Base-by-base conservation (phyloP, 306 rosid genomes). In the Cucumis hystrix region DNA sequence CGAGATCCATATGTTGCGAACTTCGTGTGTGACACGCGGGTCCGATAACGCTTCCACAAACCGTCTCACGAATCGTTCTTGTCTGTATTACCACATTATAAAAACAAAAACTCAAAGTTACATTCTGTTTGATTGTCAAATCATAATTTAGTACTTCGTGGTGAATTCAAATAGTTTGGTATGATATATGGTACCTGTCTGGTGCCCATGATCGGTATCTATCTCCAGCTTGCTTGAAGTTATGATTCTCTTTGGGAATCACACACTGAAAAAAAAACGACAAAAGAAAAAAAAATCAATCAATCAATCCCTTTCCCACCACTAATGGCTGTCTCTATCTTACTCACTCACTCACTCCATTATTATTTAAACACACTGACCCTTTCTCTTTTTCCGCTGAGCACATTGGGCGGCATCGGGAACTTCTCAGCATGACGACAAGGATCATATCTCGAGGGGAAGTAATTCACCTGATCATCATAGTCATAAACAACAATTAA, bases 141-240 rank as follows among this genome's bases (percentile, higher is more conserved):
- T 33, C 37, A 0, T 33, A 28, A 28, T 28, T 28, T 28, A 28
- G 3, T 28, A 28, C 3, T 33, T 33, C 3, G 37, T 33, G 37
- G 5, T 33, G 37, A 33, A 33, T 33, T 33, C 4, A 33, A 33
- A 4, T 33, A 39, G 52, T 47, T 12, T 28, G 52, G 52, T 12
- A 23, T 1, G 25, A 23, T 23, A 12, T 10, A 10, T 12, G 17
- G 79, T 82, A 91, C 98, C 98, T 90, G 86, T 94, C 98, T 10
- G 96, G 89, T 28, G 88, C 81, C 86, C 85, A 91, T 63, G 98
- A 82, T 70, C 98, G 79, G 88, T 87, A 91, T 90, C 94, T 89
- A 84, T 91, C 98, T 72, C 97, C 98, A 3, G 98, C 86, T 82
- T 94, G 92, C 88, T 91, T 94, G 80, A 94, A 91, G 91, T 91